Evolutionary conservation across 192 early-diverging fungal genomes (phyloP), one percentile per base, ranked within the genome.

Genomic region (Phycomyces nitens): DNA sequence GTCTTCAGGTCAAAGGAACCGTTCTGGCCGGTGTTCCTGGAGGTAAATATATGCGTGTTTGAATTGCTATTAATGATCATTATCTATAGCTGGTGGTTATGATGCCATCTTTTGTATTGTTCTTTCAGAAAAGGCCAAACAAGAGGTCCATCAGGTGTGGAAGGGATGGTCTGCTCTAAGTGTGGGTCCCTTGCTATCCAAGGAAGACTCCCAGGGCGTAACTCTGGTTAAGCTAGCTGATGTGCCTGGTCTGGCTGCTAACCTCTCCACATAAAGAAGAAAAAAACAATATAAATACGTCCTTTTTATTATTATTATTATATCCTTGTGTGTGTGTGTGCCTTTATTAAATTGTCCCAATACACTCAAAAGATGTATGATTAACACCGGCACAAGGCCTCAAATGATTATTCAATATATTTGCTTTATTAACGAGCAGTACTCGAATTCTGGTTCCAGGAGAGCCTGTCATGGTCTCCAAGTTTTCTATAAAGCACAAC

Each of bases 91-190:
- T 54, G 97, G 97, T 43, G 97, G 97, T 5, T 98, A 85, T 58
- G 97, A 99, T 74, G 97, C 97, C 7, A 97, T 99, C 62, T 97
- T 93, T 70, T 94, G 92, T 59, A 80, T 99, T 44, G 79, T 82
- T 29, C 51, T 92, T 11, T 82, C 83, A 9, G 76, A 80, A 0
- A 71, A 67, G 7, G 74, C 85, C 4, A 75, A 75, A 54, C 34
- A 57, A 27, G 70, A 65, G 15, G 84, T 91, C 20, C 86, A 82
- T 50, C 24, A 62, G 1, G 71, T 89, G 54, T 93, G 88, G 89
- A 67, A 78, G 10, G 22, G 60, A 18, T 95, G 93, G 90, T 69
- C 70, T 1, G 92, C 87, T 62, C 86, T 86, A 80, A 87, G 80
- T 53, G 93, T 97, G 1, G 87, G 85, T 4, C 95, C 95, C 14